Percentiles rank a stretch among this genome's conserved stretches.
phyloP scores from a whole-genome alignment of 371 early-diverging fungal species.

The Globomyces sp. region DNA sequence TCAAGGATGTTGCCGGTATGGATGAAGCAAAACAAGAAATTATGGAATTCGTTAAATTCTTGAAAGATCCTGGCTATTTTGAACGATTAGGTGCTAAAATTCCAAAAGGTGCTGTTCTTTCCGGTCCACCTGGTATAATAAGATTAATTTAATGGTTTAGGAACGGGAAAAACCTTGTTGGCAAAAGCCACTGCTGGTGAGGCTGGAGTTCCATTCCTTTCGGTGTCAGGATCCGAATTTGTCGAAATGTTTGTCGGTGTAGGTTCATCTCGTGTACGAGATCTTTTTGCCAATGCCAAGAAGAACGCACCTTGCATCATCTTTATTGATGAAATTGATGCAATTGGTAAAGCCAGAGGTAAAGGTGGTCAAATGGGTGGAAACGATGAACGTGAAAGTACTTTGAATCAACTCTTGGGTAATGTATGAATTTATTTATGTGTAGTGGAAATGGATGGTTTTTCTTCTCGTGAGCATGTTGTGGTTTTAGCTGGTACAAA shows the following conservation, averaged over 20 bases:
- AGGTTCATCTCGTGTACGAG: conserved; percentile 96
- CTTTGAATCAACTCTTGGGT: conserved; percentile 93
- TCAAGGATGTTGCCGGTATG: conserved; percentile 99
- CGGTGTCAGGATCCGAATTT: conserved; percentile 98
- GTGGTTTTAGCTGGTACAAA: conserved; percentile 96
- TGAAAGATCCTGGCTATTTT: conserved; percentile 97
- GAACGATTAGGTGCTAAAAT: conserved; percentile 98
- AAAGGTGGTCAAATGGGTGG: conserved; percentile 84
- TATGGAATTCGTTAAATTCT: conserved; percentile 99
- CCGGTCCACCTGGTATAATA: conserved; percentile 95
- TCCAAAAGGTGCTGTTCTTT: conserved; percentile 99
- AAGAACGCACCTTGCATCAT: conserved; percentile 98
- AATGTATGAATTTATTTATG: too few species aligned
- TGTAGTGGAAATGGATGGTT: conserved; percentile 98
- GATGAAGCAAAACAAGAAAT: conserved; percentile 99
- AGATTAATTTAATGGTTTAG: conserved; percentile 97
- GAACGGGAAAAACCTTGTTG: conserved; percentile 97
- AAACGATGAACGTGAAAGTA: conserved; percentile 98
- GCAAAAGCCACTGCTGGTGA: conserved; percentile 99
- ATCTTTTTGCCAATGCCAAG: conserved; percentile 95
- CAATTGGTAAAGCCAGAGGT: conserved; percentile 98
- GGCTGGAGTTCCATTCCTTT: conserved; percentile 96
- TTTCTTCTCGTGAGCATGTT: conserved; percentile 86
- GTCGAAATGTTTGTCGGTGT: conserved; percentile 99
- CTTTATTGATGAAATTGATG: conserved; percentile 99